Evolutionary conservation across 2,329 filamentous ascomycete species (phyloP).

Genomic region (Dryadomyces quercus-mongolicae): DNA sequence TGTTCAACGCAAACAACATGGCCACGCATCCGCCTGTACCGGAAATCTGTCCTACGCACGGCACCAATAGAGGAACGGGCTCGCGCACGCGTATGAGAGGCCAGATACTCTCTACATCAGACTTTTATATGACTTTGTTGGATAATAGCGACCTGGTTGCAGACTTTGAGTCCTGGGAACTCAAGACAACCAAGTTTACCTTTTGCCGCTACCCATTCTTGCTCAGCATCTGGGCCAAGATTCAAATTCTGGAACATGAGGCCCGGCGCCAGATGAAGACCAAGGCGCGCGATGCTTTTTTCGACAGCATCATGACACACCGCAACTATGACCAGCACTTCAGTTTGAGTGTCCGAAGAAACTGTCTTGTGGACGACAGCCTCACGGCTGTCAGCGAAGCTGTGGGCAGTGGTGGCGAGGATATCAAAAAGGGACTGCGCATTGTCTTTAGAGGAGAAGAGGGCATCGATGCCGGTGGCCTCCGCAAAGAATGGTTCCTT

Average conservation of each 20-base stretch:
- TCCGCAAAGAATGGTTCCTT: conserved; percentile 91
- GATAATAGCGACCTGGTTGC: conserved; percentile 76
- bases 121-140: conserved; percentile 79
- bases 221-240: conserved; percentile 85
- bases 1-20: conserved; percentile 69
- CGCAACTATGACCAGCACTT: conserved; percentile 67
- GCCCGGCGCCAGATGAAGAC: conserved; percentile 80
- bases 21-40: conserved; percentile 20
- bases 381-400: conserved; percentile 75
- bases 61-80: conserved; percentile 19
- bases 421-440: conserved; percentile 79
- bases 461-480: conserved; percentile 77
- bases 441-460: conserved; percentile 84
- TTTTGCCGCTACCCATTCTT: conserved; percentile 93
- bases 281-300: conserved; percentile 81
- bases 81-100: conserved; percentile 35
- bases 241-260: conserved; percentile 79
- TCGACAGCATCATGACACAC: conserved; percentile 71
- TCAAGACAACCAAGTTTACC: conserved; percentile 59
- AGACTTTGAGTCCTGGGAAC: conserved; percentile 84
- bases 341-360: conserved; percentile 62
- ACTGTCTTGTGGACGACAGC: conserved; percentile 83
- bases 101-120: conserved; percentile 64
- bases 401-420: conserved; percentile 66
- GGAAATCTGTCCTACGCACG: neutral